Conservation (phyloP, 1,284 basidiomycete species). For the Pseudozyma flocculosa region DNA sequence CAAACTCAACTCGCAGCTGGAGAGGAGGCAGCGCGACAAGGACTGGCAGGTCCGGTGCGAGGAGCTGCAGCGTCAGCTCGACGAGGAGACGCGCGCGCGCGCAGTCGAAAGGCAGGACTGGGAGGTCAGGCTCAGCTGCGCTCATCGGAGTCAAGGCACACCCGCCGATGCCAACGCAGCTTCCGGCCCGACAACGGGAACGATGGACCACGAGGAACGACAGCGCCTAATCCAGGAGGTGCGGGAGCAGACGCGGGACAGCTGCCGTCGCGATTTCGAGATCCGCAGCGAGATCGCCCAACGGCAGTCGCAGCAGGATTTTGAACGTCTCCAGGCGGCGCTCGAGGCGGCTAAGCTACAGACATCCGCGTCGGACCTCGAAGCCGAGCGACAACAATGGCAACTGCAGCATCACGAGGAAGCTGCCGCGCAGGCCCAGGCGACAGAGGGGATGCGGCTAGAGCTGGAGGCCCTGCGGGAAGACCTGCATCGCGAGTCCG, state of each 20-base stretch:
- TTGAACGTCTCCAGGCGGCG: no score
- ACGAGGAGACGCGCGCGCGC: constrained; percentile 14
- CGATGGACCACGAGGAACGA: not conserved
- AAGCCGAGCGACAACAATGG: no score
- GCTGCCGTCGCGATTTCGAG: constrained; percentile 8
- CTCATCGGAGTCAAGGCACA: not conserved
- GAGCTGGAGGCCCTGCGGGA: not conserved
- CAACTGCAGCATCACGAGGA: no score
- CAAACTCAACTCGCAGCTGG: constrained; percentile 1
- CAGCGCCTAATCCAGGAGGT: constrained; percentile 6
- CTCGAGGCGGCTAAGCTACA: no score
- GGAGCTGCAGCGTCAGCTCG: constrained; percentile 9
- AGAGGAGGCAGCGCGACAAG: not conserved
- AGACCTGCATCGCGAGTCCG: not conserved
- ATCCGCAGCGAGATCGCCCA: constrained; percentile 4
- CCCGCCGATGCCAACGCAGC: constrained; percentile 6
- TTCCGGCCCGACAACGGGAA: no score
- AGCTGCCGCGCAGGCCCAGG: not conserved
- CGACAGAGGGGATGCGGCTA: not conserved
- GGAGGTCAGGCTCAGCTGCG: constrained; percentile 12
- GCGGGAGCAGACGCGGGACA: constrained; percentile 10
- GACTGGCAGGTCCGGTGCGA: not conserved
- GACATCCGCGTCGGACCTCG: no score
- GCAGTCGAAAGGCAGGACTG: constrained; percentile 21
- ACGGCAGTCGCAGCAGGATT: no score